Conservation (phyloP, 345 rosid genomes). For the Salix viminalis region DNA sequence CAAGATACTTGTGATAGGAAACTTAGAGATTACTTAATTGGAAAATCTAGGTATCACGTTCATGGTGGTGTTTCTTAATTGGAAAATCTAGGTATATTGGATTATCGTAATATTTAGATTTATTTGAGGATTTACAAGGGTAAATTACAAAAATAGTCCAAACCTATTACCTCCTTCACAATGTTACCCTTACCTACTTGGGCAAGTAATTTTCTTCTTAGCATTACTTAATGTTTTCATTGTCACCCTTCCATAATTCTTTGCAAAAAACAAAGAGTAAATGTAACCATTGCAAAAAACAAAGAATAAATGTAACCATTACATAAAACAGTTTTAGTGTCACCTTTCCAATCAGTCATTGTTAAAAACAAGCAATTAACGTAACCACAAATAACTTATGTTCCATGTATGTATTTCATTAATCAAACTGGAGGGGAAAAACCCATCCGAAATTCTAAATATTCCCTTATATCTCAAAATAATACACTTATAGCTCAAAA, state of each 20-base stretch:
- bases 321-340: too few relatives aligned
- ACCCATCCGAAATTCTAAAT: too few relatives aligned
- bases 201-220: not conserved
- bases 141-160: not conserved
- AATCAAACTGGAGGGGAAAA: too few relatives aligned
- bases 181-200: not conserved
- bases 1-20: not conserved
- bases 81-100: not conserved
- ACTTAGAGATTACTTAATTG: not conserved
- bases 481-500: too few relatives aligned
- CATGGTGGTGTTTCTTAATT: not conserved
- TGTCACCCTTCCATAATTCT: not conserved
- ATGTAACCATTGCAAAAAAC: too few relatives aligned
- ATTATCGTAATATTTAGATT: not conserved
- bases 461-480: not conserved
- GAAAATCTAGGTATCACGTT: not conserved
- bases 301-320: too few relatives aligned
- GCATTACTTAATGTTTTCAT: not conserved
- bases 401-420: too few relatives aligned
- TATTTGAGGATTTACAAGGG: not conserved
- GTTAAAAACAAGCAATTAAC: too few relatives aligned
- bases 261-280: not conserved
- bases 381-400: too few relatives aligned
- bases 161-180: not conserved
- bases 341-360: too few relatives aligned